Percentiles rank a stretch among this genome's conserved stretches.
These are phyloP conservation scores for Rhynchosporium secalis DNA, from an alignment of 2,329 filamentous ascomycete genomes.

Conservation along the genomic window DNA sequence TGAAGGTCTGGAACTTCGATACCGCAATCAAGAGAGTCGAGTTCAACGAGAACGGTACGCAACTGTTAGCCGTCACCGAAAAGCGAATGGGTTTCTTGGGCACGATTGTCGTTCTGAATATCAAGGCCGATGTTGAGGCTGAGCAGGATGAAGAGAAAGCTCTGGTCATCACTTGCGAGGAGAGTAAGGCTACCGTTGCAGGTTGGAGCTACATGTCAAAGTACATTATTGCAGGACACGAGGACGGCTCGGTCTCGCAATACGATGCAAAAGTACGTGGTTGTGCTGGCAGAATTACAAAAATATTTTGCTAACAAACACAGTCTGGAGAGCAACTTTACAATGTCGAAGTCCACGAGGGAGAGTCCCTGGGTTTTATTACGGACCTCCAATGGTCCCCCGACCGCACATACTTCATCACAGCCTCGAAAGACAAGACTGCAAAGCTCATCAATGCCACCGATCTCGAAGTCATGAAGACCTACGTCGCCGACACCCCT, in stretches of 20 bases:
- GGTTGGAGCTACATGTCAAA: constrained; percentile 93
- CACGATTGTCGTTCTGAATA: constrained; percentile 90
- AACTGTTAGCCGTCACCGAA: constrained; percentile 92
- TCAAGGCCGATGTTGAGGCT: constrained; percentile 78
- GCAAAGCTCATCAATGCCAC: constrained; percentile 87
- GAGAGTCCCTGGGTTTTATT: constrained; percentile 59
- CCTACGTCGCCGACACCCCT: constrained; percentile 86
- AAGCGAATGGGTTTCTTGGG: constrained; percentile 97
- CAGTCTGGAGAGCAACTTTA: constrained; percentile 78
- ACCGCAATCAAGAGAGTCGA: constrained; percentile 97
- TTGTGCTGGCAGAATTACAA: too few relatives aligned
- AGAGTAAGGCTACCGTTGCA: constrained; percentile 95
- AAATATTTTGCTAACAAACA: constrained; percentile 20
- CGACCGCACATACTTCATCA: constrained; percentile 98
- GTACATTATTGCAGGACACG: constrained; percentile 97
- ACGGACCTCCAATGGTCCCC: constrained; percentile 93
- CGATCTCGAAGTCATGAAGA: constrained; percentile 90
- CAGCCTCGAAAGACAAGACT: constrained; percentile 95
- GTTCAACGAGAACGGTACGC: constrained; percentile 90
- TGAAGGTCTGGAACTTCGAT: constrained; percentile 97
- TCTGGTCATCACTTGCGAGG: constrained; percentile 87
- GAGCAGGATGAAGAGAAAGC: constrained; percentile 81
- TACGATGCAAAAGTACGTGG: constrained; percentile 79
- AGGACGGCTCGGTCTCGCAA: constrained; percentile 88
- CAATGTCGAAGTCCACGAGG: constrained; percentile 83